Percentiles rank a stretch among this genome's conserved stretches.
phyloP scores from a whole-genome alignment of 768 basidiomycete species.

The Cantharellus anzutake region DNA sequence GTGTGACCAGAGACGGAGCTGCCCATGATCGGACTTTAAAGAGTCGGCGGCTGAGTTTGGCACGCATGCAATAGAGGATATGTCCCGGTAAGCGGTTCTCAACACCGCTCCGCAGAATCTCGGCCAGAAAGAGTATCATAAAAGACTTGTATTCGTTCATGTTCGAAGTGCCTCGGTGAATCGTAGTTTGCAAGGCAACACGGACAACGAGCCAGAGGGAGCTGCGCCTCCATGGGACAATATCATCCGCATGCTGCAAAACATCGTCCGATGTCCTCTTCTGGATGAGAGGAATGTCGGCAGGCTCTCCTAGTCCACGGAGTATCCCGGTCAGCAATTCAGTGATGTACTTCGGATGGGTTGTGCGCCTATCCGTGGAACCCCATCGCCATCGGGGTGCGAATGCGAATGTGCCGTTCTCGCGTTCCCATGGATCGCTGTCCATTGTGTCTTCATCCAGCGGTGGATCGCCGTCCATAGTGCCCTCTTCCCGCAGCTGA shows the following conservation, averaged over 20 bases:
- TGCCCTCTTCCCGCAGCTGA: no score
- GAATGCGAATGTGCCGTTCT: slow-evolving; percentile 15
- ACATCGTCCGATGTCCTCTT: slow-evolving; percentile 33
- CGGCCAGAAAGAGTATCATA: slow-evolving; percentile 23
- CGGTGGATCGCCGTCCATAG: no score
- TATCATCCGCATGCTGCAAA: slow-evolving; percentile 21
- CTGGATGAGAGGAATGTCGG: slow-evolving; percentile 15
- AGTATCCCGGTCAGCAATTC: slow-evolving; percentile 31
- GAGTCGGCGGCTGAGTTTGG: no score
- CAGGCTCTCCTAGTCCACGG: slow-evolving; percentile 19
- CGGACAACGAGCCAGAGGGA: slow-evolving; percentile 32
- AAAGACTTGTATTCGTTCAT: slow-evolving; percentile 27
- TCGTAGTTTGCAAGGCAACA: slow-evolving; percentile 22
- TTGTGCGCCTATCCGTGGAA: slow-evolving; percentile 25
- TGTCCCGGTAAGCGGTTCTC: slow-evolving; percentile 13
- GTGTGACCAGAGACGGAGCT: no score
- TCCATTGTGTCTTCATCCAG: slow-evolving; percentile 21
- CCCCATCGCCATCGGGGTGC: no score
- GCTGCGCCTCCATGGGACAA: slow-evolving; percentile 30
- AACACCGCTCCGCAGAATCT: slow-evolving; percentile 13
- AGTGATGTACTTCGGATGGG: slow-evolving; percentile 30
- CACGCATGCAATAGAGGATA: slow-evolving; percentile 16
- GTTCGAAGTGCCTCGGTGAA: slow-evolving; percentile 4
- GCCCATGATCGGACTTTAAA: no score
- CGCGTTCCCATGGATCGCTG: slow-evolving; percentile 16